These are phyloP conservation scores for Plasmodium gonderi DNA, from an alignment of 169 alveolate genomes.

Conservation along the genomic window DNA sequence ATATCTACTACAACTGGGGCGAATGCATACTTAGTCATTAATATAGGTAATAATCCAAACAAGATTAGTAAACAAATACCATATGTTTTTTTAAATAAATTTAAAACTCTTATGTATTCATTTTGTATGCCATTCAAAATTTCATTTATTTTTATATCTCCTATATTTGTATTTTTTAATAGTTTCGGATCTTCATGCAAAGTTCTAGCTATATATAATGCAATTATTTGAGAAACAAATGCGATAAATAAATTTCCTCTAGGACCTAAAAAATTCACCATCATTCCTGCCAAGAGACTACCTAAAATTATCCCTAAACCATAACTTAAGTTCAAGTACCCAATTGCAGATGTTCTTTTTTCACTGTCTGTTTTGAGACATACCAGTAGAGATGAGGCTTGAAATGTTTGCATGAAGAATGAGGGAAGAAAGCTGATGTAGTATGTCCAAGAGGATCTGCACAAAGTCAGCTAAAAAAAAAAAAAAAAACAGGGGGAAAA, in stretches of 20 bases:
- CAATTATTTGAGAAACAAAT: slow-evolving; percentile 22
- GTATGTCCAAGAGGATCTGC: slow-evolving; percentile 44
- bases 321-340: slow-evolving; percentile 51
- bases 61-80: slow-evolving; percentile 61
- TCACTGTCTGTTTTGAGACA: slow-evolving; percentile 48
- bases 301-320: slow-evolving; percentile 52
- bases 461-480: slow-evolving; percentile 8
- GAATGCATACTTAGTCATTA: slow-evolving; percentile 64
- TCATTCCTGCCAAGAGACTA: slow-evolving; percentile 37
- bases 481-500: neutral
- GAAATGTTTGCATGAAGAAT: slow-evolving; percentile 66
- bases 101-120: slow-evolving; percentile 30
- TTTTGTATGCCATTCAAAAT: slow-evolving; percentile 9
- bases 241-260: slow-evolving; percentile 63
- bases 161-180: neutral
- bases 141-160: slow-evolving; percentile 20
- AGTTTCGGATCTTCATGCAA: slow-evolving; percentile 49
- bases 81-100: slow-evolving; percentile 46
- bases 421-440: slow-evolving; percentile 49
- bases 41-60: slow-evolving; percentile 54
- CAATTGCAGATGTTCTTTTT: slow-evolving; percentile 54
- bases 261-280: slow-evolving; percentile 38
- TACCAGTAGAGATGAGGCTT: slow-evolving; percentile 50
- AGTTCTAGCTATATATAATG: slow-evolving; percentile 32
- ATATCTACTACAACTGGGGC: slow-evolving; percentile 68